phyloP scores from a whole-genome alignment of 1,284 basidiomycete genomes.

The Naganishia liquefaciens region DNA sequence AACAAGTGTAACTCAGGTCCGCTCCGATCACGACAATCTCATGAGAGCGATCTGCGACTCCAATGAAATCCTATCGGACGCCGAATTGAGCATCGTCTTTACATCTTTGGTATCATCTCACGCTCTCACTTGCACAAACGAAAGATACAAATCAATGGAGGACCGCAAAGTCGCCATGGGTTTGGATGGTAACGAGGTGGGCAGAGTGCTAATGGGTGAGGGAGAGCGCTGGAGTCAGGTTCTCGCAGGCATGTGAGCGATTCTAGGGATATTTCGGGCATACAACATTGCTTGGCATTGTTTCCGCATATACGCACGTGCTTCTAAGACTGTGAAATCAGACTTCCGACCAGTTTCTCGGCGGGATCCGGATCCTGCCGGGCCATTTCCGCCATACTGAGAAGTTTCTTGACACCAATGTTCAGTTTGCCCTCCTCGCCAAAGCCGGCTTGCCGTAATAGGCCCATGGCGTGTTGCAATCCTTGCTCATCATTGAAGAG shows the following conservation, averaged over 20 bases:
- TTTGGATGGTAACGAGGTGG: constrained; percentile 54
- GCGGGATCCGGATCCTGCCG: constrained; percentile 83
- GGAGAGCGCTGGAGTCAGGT: constrained; percentile 52
- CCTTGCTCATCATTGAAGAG: constrained; percentile 65
- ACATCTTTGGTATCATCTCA: constrained; percentile 45
- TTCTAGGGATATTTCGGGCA: constrained; percentile 3
- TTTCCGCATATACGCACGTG: not conserved
- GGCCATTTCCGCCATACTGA: constrained; percentile 94
- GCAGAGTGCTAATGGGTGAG: constrained; percentile 53
- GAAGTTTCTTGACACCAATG: constrained; percentile 90
- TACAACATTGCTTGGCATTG: constrained; percentile 19
- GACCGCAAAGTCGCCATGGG: constrained; percentile 51
- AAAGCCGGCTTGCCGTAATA: constrained; percentile 77
- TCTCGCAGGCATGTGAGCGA: constrained; percentile 44
- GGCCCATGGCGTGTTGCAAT: constrained; percentile 63
- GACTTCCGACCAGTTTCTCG: constrained; percentile 68
- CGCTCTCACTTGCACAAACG: constrained; percentile 46
- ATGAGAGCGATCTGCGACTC: constrained; percentile 45
- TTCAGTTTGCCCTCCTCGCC: constrained; percentile 63
- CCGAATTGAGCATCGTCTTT: constrained; percentile 49
- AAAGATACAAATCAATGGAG: constrained; percentile 42
- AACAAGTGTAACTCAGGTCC: constrained; percentile 34
- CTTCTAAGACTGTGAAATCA: constrained; percentile 56
- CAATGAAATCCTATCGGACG: constrained; percentile 44
- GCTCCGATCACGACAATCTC: constrained; percentile 49